Evolutionary conservation across 2,329 filamentous ascomycete genomes (phyloP), one percentile per base, ranked within the genome.

Genomic region (Fusarium graminum): DNA sequence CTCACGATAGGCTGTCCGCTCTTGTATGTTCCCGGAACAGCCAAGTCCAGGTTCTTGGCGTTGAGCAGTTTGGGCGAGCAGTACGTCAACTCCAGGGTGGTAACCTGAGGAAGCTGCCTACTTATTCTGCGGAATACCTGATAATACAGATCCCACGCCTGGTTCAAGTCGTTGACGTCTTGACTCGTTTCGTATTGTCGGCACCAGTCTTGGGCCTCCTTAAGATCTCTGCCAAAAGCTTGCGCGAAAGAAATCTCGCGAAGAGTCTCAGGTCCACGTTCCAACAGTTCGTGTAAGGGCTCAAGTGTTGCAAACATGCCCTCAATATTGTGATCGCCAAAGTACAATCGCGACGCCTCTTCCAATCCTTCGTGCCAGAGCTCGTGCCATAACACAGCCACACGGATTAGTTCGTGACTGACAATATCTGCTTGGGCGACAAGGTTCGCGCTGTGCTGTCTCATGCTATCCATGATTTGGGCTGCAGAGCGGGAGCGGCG

Each of bases 111-210:
- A 45, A 99, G 81, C 78, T 99, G 96, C 64, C 94, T 88, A 45
- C 91, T 92, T 75, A 99, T 98, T 75, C 96, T 92, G 63, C 94
- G 89, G 88, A 99, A 99, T 1, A 98, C 95, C 69, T 97, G 93
- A 79, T 99, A 99, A 80, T 99, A 99, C 14, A 99, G 86, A 79
- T 99, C 96, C 95, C 95, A 99, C 8, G 95, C 95, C 78, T 97
- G 93, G 75, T 98, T 99, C 43, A 99, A 87, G 76, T 99, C 96
- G 45, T 92, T 94, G 62, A 95, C 89, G 74, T 99, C 95, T 49
- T 90, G 86, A n/a, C 92, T 95, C 39, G 88, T 88, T 72, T 92
- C 90, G 79, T 97, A 99, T 52, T 96, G 92, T 64, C 92, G 90
- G 77, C 95, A 99, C 90, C 95, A 99, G 70, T 98, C 94, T 62